phyloP scores from a whole-genome alignment of 306 rosid genomes.

The Rosa persica region DNA sequence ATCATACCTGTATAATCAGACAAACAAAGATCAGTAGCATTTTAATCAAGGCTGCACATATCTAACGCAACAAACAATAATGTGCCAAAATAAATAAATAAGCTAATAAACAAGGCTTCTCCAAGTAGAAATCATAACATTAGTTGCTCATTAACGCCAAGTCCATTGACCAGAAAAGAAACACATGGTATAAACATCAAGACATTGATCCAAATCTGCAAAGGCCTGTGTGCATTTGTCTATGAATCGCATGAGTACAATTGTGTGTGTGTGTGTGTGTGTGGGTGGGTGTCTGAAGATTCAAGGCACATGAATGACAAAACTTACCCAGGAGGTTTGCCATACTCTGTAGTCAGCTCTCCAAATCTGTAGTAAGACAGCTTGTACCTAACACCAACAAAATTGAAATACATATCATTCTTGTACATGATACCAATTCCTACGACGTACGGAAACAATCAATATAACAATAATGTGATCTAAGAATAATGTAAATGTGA shows the following conservation, averaged over 20 bases:
- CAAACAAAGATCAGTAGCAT: not conserved
- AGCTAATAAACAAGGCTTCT: not conserved
- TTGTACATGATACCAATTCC: not conserved
- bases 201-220: not conserved
- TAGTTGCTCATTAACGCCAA: not conserved
- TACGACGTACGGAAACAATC: not conserved
- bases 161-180: not conserved
- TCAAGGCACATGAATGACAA: not conserved
- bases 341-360: conserved; percentile 96
- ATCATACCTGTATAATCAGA: conserved; percentile 60
- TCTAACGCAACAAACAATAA: not conserved
- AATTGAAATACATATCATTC: not conserved
- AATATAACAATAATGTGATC: conserved; percentile 9
- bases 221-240: not conserved
- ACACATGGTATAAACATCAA: not conserved
- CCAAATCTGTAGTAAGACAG: conserved; percentile 94
- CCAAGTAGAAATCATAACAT: not conserved
- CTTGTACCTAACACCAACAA: conserved; percentile 71
- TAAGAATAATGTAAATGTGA: not conserved
- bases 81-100: not conserved
- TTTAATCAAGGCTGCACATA: not conserved
- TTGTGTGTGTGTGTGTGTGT: not conserved
- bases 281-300: not conserved
- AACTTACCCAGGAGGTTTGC: conserved; percentile 95
- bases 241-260: not conserved